Evolutionary conservation across 495 filamentous ascomycete species (phyloP).

Genomic region (Aspergillus sclerotiicarbonarius): DNA sequence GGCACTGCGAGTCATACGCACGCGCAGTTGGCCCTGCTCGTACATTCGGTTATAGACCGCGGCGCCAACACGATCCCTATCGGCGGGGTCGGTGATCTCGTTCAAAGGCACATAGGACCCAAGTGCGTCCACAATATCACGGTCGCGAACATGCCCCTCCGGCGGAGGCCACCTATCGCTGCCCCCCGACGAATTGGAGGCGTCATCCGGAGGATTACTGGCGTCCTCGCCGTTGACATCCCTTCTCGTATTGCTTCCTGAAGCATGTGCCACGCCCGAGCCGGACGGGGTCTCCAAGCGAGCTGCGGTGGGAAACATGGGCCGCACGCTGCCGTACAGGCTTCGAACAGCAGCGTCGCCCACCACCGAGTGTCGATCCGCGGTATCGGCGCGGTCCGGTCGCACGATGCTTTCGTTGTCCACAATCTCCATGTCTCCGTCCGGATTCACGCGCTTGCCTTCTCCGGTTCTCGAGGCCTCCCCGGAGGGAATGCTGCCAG

Average conservation of each 20-base stretch:
- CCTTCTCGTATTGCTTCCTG: slow-evolving; percentile 17
- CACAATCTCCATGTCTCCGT: slow-evolving; percentile 61
- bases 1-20: slow-evolving; percentile 42
- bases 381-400: slow-evolving; percentile 45
- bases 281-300: slow-evolving; percentile 24
- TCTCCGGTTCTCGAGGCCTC: slow-evolving; percentile 57
- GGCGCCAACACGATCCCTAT: slow-evolving; percentile 41
- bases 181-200: slow-evolving; percentile 31
- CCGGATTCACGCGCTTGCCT: slow-evolving; percentile 58
- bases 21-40: slow-evolving; percentile 38
- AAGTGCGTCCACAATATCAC: slow-evolving; percentile 42
- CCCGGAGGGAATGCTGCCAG: slow-evolving; percentile 59
- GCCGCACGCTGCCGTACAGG: slow-evolving; percentile 39
- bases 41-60: slow-evolving; percentile 41
- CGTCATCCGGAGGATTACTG: slow-evolving; percentile 32
- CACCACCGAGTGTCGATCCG: slow-evolving; percentile 46
- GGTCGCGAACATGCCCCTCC: slow-evolving; percentile 35
- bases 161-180: slow-evolving; percentile 39
- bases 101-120: slow-evolving; percentile 35
- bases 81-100: slow-evolving; percentile 41
- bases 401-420: slow-evolving; percentile 52
- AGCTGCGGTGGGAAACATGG: slow-evolving; percentile 38
- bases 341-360: slow-evolving; percentile 47
- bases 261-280: slow-evolving; percentile 11
- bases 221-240: slow-evolving; percentile 25